phyloP scores from a whole-genome alignment of 495 filamentous ascomycete genomes.

The Penicillium steckii region DNA sequence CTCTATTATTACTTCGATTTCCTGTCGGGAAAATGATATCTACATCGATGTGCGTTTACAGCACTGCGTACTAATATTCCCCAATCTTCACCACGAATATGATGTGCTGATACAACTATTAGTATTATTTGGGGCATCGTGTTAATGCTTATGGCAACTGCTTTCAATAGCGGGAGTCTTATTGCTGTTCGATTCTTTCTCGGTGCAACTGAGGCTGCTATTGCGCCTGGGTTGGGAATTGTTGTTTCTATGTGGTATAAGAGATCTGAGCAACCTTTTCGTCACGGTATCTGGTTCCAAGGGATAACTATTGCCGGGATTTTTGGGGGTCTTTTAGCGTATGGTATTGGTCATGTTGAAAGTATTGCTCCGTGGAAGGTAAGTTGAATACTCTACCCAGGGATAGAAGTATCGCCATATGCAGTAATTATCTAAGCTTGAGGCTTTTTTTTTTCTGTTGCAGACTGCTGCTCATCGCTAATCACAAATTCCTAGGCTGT shows the following conservation, averaged over 20 bases:
- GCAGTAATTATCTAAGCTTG: no score
- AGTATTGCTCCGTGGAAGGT: slow-evolving; percentile 7
- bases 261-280: slow-evolving; percentile 55
- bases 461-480: no score
- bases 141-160: neutral
- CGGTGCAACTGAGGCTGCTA: slow-evolving; percentile 44
- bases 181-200: neutral
- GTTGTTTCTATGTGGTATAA: slow-evolving; percentile 53
- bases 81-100: no score
- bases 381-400: slow-evolving; percentile 28
- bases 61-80: neutral
- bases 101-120: neutral
- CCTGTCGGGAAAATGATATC: neutral
- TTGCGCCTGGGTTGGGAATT: slow-evolving; percentile 51
- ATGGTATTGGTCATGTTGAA: slow-evolving; percentile 51
- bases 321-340: slow-evolving; percentile 53
- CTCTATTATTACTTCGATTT: neutral
- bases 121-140: neutral
- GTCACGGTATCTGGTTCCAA: slow-evolving; percentile 58
- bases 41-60: neutral
- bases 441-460: no score
- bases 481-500: slow-evolving; percentile 37
- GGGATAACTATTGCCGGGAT: slow-evolving; percentile 57
- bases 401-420: no score
- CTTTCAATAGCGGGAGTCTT: neutral